Conservation (phyloP, 768 basidiomycete genomes). For the Tephrocybe sp. region DNA sequence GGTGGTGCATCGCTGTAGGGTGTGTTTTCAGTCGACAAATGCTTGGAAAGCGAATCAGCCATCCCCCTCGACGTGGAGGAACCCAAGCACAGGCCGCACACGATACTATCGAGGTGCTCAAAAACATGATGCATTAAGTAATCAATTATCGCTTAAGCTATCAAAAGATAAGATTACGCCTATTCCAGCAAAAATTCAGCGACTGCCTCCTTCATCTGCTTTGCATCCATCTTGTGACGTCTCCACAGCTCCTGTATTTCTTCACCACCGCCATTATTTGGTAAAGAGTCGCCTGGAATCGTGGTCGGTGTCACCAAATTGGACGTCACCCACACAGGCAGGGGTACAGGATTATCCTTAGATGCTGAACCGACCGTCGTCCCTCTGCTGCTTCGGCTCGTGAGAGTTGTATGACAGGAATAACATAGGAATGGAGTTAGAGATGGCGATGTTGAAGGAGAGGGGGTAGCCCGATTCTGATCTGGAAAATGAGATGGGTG, state of each 20-base stretch:
- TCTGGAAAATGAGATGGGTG: constrained; percentile 13
- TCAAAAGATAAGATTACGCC: too few relatives aligned
- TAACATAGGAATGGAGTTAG: constrained; percentile 49
- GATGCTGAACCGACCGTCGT: constrained; percentile 15
- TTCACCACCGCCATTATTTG: neutral
- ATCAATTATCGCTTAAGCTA: constrained; percentile 5
- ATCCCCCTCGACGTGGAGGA: constrained; percentile 12
- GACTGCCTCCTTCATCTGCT: constrained; percentile 35
- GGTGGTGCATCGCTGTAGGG: constrained; percentile 6
- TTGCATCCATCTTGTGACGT: constrained; percentile 23
- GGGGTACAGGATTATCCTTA: constrained; percentile 16
- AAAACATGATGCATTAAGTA: constrained; percentile 10
- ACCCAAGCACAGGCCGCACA: constrained; percentile 1
- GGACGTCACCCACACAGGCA: constrained; percentile 36
- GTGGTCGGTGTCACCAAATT: constrained; percentile 5
- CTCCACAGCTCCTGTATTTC: constrained; percentile 28
- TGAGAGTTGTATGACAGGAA: constrained; percentile 54
- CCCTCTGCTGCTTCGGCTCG: constrained; percentile 48
- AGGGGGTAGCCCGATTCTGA: neutral
- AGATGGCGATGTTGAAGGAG: constrained; percentile 13
- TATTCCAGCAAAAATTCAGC: constrained; percentile 38
- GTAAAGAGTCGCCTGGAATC: neutral
- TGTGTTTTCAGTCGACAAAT: constrained; percentile 12
- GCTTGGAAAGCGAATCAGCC: constrained; percentile 19
- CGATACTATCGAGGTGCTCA: neutral